phyloP scores from a whole-genome alignment of 2,329 filamentous ascomycete species.

The Seiridium cupressi region DNA sequence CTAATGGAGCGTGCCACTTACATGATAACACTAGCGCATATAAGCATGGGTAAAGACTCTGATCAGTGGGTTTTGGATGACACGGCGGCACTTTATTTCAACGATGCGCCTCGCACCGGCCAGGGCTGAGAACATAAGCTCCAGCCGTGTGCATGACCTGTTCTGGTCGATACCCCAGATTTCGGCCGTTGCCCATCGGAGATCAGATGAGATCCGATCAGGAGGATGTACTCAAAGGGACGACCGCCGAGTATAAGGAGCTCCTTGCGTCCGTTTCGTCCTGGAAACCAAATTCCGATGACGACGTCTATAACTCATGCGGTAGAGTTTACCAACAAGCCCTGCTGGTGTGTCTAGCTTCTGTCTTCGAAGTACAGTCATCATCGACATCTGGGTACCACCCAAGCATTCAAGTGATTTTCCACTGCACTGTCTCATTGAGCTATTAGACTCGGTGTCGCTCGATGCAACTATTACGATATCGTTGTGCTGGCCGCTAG shows the following conservation, averaged over 20 bases:
- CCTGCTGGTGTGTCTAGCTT: neutral
- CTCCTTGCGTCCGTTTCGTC: neutral
- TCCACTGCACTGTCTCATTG: neutral
- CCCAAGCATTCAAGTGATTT: neutral
- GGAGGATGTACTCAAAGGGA: neutral
- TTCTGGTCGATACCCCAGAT: neutral
- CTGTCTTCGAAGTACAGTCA: neutral
- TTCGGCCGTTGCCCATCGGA: neutral
- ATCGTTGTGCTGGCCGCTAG: neutral
- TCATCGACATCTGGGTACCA: neutral
- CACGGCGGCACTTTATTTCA: neutral
- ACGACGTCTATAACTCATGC: neutral
- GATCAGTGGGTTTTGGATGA: neutral
- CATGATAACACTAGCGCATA: neutral
- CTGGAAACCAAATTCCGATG: neutral
- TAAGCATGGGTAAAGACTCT: neutral
- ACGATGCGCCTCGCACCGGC: neutral
- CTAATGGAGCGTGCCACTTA: neutral
- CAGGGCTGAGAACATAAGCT: neutral
- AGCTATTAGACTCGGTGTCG: neutral
- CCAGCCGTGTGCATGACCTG: neutral
- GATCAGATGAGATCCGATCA: neutral
- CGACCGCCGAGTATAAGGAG: neutral
- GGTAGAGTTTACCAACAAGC: neutral
- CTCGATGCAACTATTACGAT: neutral